Evolutionary conservation across 108 stramenopile species (phyloP), one percentile per base, ranked within the genome.

Genomic region (Nitzschia sp.): DNA sequence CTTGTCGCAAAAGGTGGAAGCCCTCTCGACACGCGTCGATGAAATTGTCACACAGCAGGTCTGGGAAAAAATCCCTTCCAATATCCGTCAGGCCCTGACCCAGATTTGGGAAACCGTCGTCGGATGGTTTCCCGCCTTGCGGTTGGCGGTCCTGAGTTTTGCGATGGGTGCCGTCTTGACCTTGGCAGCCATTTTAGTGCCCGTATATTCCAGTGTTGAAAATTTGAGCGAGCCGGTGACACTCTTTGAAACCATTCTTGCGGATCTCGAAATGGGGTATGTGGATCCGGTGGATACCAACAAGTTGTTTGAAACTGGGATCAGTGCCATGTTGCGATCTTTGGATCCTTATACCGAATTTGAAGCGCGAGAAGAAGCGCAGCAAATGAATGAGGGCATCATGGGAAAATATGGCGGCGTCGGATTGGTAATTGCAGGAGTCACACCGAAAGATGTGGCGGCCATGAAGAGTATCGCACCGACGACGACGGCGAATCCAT

Each of bases 291-390:
- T 95, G 29, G 90, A 95, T 63, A 87, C 91, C 21, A 84, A 89
- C 63, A 88, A 91, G 69, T 75, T 98, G 23, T 87, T 97, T 62
- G 91, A 97, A 80, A 95, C 95, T 4, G 97, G 95, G 4, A 76
- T 98, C 50, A 80, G 81, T 65, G 94, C 96, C 63, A 98, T 98
- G 97, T 82, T 97, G 17, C 70, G 79, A 27, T 85, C 82, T 2
- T 73, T 98, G 28, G 97, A 98, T 85, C 97, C 97, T 1, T 98
- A 98, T 72, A 98, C 97, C 16, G 96, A 97, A 73, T 98, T 94
- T 69, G 95, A 96, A 73, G 81, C 79, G 13, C 66, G 69, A 31
- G 68, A 87, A 41, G 89, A 93, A 45, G 94, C 96, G 16, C 63
- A 66, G 32, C 88, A 86, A 35, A 58, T 98, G 71, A 86, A 77